These are phyloP conservation scores for Rhododendron molle DNA, from an alignment of 148 eudicot genomes.

Conservation along the genomic window DNA sequence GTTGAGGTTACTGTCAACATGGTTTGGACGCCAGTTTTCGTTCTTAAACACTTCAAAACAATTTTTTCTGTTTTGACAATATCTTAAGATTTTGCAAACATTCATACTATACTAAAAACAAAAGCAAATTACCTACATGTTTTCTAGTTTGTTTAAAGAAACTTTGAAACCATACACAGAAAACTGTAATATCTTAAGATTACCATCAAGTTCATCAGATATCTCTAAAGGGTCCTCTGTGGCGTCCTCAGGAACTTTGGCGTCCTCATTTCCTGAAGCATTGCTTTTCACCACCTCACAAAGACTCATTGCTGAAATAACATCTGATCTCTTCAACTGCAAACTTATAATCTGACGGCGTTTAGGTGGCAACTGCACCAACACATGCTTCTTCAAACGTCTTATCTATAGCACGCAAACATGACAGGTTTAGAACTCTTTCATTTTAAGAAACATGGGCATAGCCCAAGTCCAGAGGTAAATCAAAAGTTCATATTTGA, in stretches of 20 bases:
- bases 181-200: not conserved
- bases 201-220: constrained; percentile 47
- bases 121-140: not conserved
- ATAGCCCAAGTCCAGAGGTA: not conserved
- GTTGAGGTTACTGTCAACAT: not conserved
- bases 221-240: constrained; percentile 29
- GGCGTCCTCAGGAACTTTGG: constrained; percentile 23
- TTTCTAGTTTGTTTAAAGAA: not conserved
- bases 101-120: not conserved
- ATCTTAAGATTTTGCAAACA: not conserved
- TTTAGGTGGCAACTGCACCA: constrained; percentile 82
- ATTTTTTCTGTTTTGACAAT: not conserved
- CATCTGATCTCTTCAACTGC: constrained; percentile 63
- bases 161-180: not conserved
- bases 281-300: constrained; percentile 26
- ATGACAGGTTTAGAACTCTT: constrained; percentile 8
- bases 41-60: not conserved
- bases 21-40: not conserved
- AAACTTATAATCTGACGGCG: constrained; percentile 82
- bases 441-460: not conserved
- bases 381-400: constrained; percentile 89
- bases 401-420: constrained; percentile 56
- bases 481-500: not conserved
- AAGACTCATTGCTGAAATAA: constrained; percentile 47
- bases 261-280: constrained; percentile 23